phyloP scores from a whole-genome alignment of 148 eudicot genomes.

The Agrostemma githago region DNA sequence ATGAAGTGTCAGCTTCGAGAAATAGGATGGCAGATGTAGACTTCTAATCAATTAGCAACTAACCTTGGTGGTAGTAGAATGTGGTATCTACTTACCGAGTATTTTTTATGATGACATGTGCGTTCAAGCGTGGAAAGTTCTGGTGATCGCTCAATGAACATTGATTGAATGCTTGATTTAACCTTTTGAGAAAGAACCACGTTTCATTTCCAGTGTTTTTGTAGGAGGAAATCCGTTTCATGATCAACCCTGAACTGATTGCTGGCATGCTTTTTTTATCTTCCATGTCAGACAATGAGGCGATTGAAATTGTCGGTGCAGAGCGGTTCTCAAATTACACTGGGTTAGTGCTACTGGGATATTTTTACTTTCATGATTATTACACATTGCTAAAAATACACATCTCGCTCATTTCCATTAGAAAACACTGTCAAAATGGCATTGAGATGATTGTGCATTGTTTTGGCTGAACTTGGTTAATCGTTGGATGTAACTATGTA shows the following conservation, averaged over 20 bases:
- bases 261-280: slow-evolving; percentile 93
- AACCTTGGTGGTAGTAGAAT: neutral
- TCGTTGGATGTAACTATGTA: neutral
- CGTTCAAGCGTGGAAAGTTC: neutral
- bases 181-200: slow-evolving; percentile 7
- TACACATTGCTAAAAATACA: neutral
- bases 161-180: neutral
- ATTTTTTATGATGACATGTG: neutral
- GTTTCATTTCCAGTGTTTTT: slow-evolving; percentile 20
- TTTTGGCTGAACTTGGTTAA: neutral
- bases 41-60: neutral
- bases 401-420: neutral
- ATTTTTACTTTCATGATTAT: neutral
- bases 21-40: neutral
- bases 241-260: slow-evolving; percentile 96
- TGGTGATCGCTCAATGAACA: neutral
- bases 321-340: slow-evolving; percentile 81
- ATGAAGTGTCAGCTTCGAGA: neutral
- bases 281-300: slow-evolving; percentile 91
- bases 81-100: slow-evolving; percentile 1
- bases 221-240: slow-evolving; percentile 95
- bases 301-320: slow-evolving; percentile 84
- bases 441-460: neutral
- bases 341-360: slow-evolving; percentile 53
- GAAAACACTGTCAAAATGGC: neutral